These are phyloP conservation scores for Chenopodium berlandieri DNA, from an alignment of 148 eudicot species.

Conservation along the genomic window DNA sequence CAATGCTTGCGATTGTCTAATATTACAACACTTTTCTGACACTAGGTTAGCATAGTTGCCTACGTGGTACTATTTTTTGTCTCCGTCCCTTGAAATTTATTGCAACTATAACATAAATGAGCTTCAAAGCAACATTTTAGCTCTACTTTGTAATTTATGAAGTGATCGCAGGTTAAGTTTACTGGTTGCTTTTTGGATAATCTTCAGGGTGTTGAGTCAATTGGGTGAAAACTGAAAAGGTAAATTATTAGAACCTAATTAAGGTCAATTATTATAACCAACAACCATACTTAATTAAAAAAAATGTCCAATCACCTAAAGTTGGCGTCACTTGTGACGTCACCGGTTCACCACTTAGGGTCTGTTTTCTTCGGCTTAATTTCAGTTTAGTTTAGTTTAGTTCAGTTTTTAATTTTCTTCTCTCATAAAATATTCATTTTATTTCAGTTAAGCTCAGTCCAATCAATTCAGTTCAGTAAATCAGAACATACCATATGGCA, in stretches of 20 bases:
- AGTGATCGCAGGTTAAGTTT: neutral
- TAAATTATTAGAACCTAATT: neutral
- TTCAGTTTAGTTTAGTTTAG: no score
- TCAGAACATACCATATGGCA: no score
- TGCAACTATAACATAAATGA: constrained; percentile 1
- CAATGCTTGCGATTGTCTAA: constrained; percentile 10
- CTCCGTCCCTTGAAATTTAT: neutral
- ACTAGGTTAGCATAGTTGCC: constrained; percentile 14
- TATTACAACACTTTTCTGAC: neutral
- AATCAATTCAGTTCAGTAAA: no score
- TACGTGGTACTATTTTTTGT: constrained; percentile 7
- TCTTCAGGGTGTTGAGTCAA: neutral
- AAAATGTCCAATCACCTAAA: no score
- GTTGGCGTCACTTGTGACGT: no score
- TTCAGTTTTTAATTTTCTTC: no score
- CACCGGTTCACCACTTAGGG: no score
- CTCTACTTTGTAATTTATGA: neutral
- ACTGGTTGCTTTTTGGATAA: neutral
- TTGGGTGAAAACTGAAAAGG: neutral
- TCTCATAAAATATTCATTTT: no score
- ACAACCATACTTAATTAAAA: no score
- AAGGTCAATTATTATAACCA: neutral
- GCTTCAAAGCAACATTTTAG: neutral
- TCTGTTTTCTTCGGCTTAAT: no score
- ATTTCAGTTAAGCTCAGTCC: no score